Conservation (phyloP, 129 eudicot genomes). For the Solidago caesia region DNA sequence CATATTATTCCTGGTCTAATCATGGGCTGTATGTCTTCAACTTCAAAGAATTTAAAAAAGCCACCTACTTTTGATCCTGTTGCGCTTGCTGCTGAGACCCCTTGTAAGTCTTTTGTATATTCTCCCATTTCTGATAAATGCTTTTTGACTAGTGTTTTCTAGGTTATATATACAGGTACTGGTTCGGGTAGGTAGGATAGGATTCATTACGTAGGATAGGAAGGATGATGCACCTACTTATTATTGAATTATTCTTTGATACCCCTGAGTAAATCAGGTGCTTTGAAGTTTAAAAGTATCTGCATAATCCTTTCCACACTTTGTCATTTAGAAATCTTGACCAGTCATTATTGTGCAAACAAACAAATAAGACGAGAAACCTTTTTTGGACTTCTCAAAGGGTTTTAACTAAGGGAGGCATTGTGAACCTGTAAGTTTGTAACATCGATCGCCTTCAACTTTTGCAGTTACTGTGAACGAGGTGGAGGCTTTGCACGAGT, state of each 20-base stretch:
- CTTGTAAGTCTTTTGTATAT: slow-evolving; percentile 26
- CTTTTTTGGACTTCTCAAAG: not conserved
- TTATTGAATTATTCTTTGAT: too few relatives aligned
- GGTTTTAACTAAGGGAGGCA: not conserved
- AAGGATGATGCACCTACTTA: too few relatives aligned
- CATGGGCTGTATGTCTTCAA: slow-evolving; percentile 38
- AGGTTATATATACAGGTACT: not conserved
- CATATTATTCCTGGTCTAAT: slow-evolving; percentile 18
- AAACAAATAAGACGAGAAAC: not conserved
- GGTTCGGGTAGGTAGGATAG: too few relatives aligned
- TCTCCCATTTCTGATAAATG: slow-evolving; percentile 3
- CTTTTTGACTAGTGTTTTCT: slow-evolving; percentile 1
- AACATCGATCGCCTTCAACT: not conserved
- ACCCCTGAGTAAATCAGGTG: too few relatives aligned
- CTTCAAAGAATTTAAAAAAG: slow-evolving; percentile 21
- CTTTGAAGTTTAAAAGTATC: too few relatives aligned
- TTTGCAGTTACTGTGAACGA: slow-evolving; percentile 52
- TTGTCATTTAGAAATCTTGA: not conserved
- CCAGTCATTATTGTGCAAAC: not conserved
- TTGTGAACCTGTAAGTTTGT: not conserved
- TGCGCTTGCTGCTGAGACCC: slow-evolving; percentile 39
- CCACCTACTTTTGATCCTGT: slow-evolving; percentile 24
- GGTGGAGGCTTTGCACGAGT: slow-evolving; percentile 46
- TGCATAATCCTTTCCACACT: not conserved
- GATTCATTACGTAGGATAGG: too few relatives aligned